Percentiles rank a stretch among this genome's conserved stretches.
phyloP scores from a whole-genome alignment of 768 basidiomycete species.

The Tricholoma sp. region DNA sequence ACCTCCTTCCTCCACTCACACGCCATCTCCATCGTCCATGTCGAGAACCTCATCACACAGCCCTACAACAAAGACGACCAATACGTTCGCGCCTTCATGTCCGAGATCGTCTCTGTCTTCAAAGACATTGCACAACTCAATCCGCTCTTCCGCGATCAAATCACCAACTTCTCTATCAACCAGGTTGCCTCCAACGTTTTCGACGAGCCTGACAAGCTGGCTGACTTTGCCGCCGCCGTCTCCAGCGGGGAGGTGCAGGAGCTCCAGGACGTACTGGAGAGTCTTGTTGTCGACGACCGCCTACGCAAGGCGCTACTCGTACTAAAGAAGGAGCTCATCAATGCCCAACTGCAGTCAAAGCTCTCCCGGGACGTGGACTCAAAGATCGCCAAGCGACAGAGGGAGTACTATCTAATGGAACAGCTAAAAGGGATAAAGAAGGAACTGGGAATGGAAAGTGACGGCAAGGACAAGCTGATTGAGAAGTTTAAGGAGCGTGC shows the following conservation, averaged over 20 bases:
- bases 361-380: constrained; percentile 88
- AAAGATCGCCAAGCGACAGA: constrained; percentile 91
- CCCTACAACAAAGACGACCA: constrained; percentile 92
- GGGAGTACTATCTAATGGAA: constrained; percentile 96
- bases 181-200: constrained; percentile 92
- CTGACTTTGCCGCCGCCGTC: constrained; percentile 95
- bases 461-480: constrained; percentile 91
- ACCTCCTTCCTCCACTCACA: constrained; percentile 82
- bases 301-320: constrained; percentile 87
- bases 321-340: constrained; percentile 96
- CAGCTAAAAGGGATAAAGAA: constrained; percentile 96
- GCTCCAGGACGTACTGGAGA: constrained; percentile 90
- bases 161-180: constrained; percentile 92
- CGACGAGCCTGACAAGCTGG: constrained; percentile 95
- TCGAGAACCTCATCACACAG: constrained; percentile 75
- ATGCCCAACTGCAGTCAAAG: constrained; percentile 91
- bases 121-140: constrained; percentile 98
- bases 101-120: constrained; percentile 94
- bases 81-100: constrained; percentile 92
- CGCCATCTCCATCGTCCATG: constrained; percentile 81
- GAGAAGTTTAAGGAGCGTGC: constrained; percentile 91
- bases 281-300: constrained; percentile 79
- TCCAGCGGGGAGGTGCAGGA: constrained; percentile 90
- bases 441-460: constrained; percentile 91
- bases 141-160: constrained; percentile 97